phyloP scores from a whole-genome alignment of 2,329 filamentous ascomycete genomes.

The Arthrobotrys conoides region DNA sequence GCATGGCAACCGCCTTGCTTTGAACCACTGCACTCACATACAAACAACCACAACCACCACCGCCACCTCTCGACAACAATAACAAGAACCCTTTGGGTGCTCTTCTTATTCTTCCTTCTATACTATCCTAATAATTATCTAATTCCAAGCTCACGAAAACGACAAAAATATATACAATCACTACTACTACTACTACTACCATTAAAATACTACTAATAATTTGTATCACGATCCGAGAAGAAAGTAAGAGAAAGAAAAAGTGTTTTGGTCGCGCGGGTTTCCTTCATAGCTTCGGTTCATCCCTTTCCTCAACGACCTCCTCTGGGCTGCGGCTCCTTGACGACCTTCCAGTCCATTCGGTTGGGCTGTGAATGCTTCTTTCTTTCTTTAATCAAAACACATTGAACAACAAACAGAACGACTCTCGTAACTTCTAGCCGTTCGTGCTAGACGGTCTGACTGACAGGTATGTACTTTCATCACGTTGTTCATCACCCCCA shows the following conservation, averaged over 20 bases:
- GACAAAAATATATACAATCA: slow-evolving; percentile 9
- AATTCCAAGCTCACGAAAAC: slow-evolving; percentile 15
- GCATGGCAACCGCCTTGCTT: slow-evolving; percentile 54
- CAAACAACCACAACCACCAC: neutral
- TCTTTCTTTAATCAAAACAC: slow-evolving; percentile 23
- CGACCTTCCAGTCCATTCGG: slow-evolving; percentile 41
- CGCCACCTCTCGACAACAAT: neutral
- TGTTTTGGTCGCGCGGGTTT: slow-evolving; percentile 32
- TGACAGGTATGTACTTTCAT: slow-evolving; percentile 35
- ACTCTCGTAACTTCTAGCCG: slow-evolving; percentile 4
- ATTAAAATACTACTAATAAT: neutral
- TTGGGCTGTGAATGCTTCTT: slow-evolving; percentile 47
- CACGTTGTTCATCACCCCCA: slow-evolving; percentile 3
- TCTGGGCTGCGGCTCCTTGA: slow-evolving; percentile 53
- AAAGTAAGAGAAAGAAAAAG: slow-evolving; percentile 23
- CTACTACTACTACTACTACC: neutral
- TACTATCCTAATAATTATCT: slow-evolving; percentile 4
- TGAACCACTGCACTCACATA: neutral
- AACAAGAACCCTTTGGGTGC: slow-evolving; percentile 8
- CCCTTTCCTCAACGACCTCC: slow-evolving; percentile 27
- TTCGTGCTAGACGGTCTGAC: slow-evolving; percentile 19
- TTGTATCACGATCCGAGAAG: slow-evolving; percentile 26
- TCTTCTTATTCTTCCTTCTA: neutral
- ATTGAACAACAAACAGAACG: neutral
- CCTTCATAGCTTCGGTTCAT: slow-evolving; percentile 5